Evolutionary conservation across 2,329 filamentous ascomycete genomes (phyloP), one percentile per base, ranked within the genome.

Genomic region (Fusarium xylarioides): DNA sequence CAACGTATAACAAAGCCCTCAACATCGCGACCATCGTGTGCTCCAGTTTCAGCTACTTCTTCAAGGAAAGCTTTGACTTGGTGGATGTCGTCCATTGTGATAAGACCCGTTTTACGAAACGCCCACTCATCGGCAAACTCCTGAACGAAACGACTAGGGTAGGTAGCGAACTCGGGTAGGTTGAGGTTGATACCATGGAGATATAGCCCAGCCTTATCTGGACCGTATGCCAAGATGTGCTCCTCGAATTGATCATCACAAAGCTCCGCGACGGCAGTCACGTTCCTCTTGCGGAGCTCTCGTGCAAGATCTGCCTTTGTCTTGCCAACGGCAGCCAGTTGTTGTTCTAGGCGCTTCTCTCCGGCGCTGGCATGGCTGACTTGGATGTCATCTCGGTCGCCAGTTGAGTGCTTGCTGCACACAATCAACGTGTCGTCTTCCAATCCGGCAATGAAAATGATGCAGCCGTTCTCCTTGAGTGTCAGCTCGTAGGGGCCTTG

Each of bases 321-420:
- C 85, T 91, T 96, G 38, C 95, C 95, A 26, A 97, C 85, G 2
- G 88, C 87, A 42, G 88, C 86, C 43, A 99, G 88, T 82, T 99
- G 96, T 73, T 86, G 88, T 80, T 96, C 92, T 2, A 97, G 87
- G 87, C 94, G 95, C 66, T 83, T 83, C 85, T 98, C 95, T 50
- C 95, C 96, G 7, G 91, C 94, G 66, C 88, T 87, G 7, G 96
- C 94, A 85, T 99, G 96, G 82, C 94, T 98, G 64, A 93, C 74
- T 35, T 91, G 87, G 10, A 86, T 83, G 79, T 97, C 94, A 28
- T 82, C 83, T n/a, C 95, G 89, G 30, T 90, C 86, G 11, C 96
- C 96, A 0, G 95, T 98, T 1, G 96, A 98, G 81, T 99, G 96
- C 80, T 99, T 99, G 87, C 95, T 98, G 88, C 95, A 98, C n/a